Evolutionary conservation across 192 early-diverging fungal species (phyloP), one percentile per base, ranked within the genome.

Genomic region (Cetraspora pellucida): DNA sequence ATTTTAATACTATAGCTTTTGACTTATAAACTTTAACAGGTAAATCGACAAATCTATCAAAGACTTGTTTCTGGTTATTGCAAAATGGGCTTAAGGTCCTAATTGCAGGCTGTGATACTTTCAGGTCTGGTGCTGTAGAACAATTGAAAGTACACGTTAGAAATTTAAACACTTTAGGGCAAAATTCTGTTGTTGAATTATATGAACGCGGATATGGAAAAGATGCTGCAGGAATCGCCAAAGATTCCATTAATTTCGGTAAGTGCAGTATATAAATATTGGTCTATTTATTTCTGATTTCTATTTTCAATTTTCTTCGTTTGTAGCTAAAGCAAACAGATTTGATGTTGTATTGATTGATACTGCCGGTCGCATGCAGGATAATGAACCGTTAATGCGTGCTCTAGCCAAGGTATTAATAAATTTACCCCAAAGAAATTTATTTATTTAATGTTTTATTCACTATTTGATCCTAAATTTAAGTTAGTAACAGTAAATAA

Each of bases 351-450:
- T 97, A 14, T 84, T 98, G 27, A 92, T 98, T 44, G 97, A 98
- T 78, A 98, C 97, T 4, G 97, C 97, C 7, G 97, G 97, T 2
- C 89, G 97, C 49, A 98, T 98, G 97, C 97, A 98, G 81, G 97
- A 98, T 78, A 98, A 98, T 75, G 97, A 97, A 83, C 97, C 97
- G 10, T 80, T 98, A 78, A 98, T 98, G 97, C 89, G 97, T 17
- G 94, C 97, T 0, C 85, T 98, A 69, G 91, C 97, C 28, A 98
- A 98, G 82, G 89, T 91, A 80, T 2, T 31, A 47, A 17, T 10
- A 23, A 19, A 19, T 52, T 57, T n/a, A 17, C 31, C 1, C 5
- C 1, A 37, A 37, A 37, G 31, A 3, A 37, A 37, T 37, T 37
- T 37, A 37, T 5, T 37, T 65, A 13, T 27, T 58, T n/a, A 46